A percentile compares a stretch with the other conserved stretches of the same genome.
phyloP scores from a whole-genome alignment of 1,284 basidiomycete genomes.

The Sporisorium graminicola region DNA sequence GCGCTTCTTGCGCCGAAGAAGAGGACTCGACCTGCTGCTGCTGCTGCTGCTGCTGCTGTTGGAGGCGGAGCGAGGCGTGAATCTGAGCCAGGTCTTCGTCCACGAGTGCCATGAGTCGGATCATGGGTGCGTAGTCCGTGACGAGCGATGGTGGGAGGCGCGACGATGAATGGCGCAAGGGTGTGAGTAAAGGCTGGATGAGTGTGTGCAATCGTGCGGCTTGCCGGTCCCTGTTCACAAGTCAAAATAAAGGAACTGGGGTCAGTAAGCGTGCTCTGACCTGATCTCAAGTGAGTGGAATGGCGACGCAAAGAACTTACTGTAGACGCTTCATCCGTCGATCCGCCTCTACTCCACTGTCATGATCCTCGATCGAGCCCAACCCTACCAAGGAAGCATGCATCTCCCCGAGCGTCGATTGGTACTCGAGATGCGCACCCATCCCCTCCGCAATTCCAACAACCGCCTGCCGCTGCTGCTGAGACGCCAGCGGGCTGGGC shows the following conservation, averaged over 20 bases:
- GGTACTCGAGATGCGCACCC: slow-evolving; percentile 43
- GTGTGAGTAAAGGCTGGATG: slow-evolving; percentile 69
- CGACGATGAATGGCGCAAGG: slow-evolving; percentile 65
- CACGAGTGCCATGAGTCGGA: slow-evolving; percentile 77
- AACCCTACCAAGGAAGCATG: slow-evolving; percentile 50
- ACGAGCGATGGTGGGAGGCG: slow-evolving; percentile 73
- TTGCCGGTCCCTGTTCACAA: neutral
- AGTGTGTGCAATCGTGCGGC: slow-evolving; percentile 70
- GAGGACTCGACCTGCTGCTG: neutral
- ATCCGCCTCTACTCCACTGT: neutral
- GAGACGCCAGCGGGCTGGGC: slow-evolving; percentile 37
- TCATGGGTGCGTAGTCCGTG: slow-evolving; percentile 78
- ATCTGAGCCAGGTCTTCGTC: slow-evolving; percentile 74
- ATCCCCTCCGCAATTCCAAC: no score
- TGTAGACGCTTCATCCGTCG: neutral
- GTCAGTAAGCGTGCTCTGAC: neutral
- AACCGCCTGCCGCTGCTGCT: slow-evolving; percentile 12
- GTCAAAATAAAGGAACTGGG: neutral
- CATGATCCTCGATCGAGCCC: neutral
- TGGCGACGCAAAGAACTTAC: neutral
- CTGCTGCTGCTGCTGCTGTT: slow-evolving; percentile 5
- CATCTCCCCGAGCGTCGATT: slow-evolving; percentile 70
- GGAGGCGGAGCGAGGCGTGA: slow-evolving; percentile 10
- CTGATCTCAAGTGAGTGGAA: no score
- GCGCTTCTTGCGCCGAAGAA: no score